Conservation (phyloP, 2,329 filamentous ascomycete species). For the Monosporascus sp. region DNA sequence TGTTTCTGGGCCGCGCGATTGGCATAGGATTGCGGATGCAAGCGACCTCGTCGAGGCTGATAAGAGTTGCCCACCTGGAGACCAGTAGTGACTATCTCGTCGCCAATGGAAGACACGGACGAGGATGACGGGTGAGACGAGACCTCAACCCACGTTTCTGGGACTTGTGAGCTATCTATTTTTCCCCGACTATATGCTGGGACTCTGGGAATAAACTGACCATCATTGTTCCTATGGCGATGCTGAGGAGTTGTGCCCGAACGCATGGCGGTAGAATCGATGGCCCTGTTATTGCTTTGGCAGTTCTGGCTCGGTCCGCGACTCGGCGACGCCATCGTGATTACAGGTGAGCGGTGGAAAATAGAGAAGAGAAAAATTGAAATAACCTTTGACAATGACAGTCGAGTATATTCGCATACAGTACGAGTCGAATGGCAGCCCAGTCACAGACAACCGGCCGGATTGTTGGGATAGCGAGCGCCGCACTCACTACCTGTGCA, state of each 20-base stretch:
- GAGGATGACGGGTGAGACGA: constrained; percentile 90
- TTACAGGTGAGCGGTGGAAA: not conserved
- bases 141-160: constrained; percentile 97
- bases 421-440: too few species aligned
- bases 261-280: constrained; percentile 13
- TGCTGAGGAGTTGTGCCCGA: constrained; percentile 13
- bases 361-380: not conserved
- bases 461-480: too few species aligned
- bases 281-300: constrained; percentile 16
- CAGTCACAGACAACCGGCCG: too few species aligned
- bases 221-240: constrained; percentile 21
- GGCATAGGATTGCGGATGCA: constrained; percentile 27
- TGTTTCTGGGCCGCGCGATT: constrained; percentile 25
- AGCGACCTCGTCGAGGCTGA: constrained; percentile 53
- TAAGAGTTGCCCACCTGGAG: constrained; percentile 68
- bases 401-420: too few species aligned
- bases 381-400: too few species aligned
- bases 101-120: constrained; percentile 77
- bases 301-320: constrained; percentile 18
- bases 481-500: too few species aligned
- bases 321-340: constrained; percentile 4
- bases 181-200: constrained; percentile 4
- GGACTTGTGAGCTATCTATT: constrained; percentile 18
- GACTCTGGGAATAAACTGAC: constrained; percentile 12
- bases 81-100: constrained; percentile 89